Base-by-base conservation (phyloP, 106 monocot species). In the Phalaenopsis aphrodite region DNA sequence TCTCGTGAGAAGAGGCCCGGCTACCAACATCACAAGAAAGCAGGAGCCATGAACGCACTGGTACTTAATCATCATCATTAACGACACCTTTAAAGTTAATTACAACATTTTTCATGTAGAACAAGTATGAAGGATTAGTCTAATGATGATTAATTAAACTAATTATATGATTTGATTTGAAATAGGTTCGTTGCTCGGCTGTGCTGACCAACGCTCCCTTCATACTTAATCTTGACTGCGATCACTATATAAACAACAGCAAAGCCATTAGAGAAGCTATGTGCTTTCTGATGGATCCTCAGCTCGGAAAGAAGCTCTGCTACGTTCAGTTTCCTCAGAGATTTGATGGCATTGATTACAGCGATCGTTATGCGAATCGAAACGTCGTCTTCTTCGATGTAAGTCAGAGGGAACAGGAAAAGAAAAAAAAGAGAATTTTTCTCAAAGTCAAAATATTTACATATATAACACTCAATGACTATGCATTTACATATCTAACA, bases 261-360 rank as follows among this genome's bases (percentile, higher is more conserved):
- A 93, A 88, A 85, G 95, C 95, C 42, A 43, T 93, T 2, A 86
- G 89, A 65, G 95, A 95, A 66, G 93, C 95, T 19, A 95, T 95
- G 95, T 95, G 95, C 84, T 95, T 95, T 80, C 77, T 95, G 16
- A 95, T 95, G 95, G 95, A 95, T 61, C 93, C 93, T 21, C 95
- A 95, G 83, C 80, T 95, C 5, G 95, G 95, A 12, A 95, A 95
- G 86, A 95, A 93, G 88, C 91, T 95, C 41, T 95, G 95, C 81
- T 95, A 89, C 14, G 95, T 95, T 9, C 95, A 95, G 85, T 95
- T 95, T 79, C 95, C 95, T 12, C 95, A 95, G 82, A 84, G 95
- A 46, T 95, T 95, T 57, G 93, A 95, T 16, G 95, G 95, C 75
- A 93, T 95, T 30, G 95, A 95, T 67, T 83, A 15, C 52, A 66